These are phyloP conservation scores for Pleomassaria siparia DNA, from an alignment of 2,329 filamentous ascomycete genomes.

Conservation along the genomic window DNA sequence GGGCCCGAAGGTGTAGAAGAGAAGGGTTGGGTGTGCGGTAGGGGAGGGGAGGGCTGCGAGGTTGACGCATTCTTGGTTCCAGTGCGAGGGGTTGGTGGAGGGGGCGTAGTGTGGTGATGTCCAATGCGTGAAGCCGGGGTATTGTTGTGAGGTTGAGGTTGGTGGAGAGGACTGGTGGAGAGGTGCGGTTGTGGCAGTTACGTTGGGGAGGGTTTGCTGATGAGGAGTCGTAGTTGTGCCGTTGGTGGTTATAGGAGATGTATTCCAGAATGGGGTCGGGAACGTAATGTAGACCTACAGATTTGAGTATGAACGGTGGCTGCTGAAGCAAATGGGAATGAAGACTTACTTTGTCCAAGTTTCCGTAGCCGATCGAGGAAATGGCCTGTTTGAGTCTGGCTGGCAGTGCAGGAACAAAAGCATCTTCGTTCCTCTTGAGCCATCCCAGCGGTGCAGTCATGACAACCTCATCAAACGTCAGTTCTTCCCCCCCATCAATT, in stretches of 20 bases:
- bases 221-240: conserved; percentile 8
- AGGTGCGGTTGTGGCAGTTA: conserved; percentile 41
- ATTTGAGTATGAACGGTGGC: conserved; percentile 6
- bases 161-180: conserved; percentile 30
- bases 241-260: conserved; percentile 3
- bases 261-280: conserved; percentile 72
- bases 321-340: conserved; percentile 19
- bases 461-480: conserved; percentile 68
- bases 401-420: conserved; percentile 64
- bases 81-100: conserved; percentile 62
- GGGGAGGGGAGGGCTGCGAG: conserved; percentile 64
- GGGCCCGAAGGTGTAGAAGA: conserved; percentile 77
- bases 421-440: conserved; percentile 37
- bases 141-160: conserved; percentile 34
- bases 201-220: conserved; percentile 33
- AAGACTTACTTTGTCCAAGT: conserved; percentile 65
- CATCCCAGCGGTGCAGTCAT: conserved; percentile 68
- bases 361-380: conserved; percentile 66
- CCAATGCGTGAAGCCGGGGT: conserved; percentile 75
- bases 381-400: conserved; percentile 62
- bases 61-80: conserved; percentile 78
- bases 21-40: conserved; percentile 73
- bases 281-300: conserved; percentile 60
- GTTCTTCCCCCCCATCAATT: conserved; percentile 47
- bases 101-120: conserved; percentile 68